Evolutionary conservation across 2,329 filamentous ascomycete genomes (phyloP).

Genomic region (Pseudopyricularia cyperi): DNA sequence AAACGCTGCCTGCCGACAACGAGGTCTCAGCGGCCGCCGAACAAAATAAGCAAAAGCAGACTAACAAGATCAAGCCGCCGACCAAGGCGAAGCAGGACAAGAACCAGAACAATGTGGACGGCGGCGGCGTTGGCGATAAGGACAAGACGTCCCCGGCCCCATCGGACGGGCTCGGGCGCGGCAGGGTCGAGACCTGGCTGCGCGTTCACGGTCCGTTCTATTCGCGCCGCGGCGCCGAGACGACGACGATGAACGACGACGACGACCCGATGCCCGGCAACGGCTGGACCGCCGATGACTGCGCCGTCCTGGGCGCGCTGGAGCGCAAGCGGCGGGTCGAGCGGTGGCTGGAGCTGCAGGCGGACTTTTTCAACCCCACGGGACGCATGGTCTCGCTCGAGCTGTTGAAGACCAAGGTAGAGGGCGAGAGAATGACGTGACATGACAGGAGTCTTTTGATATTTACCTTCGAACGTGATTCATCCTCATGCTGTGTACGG

Average conservation of each 20-base stretch:
- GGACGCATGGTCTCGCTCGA: slow-evolving; percentile 25
- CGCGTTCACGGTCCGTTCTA: not conserved
- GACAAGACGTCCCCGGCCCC: not conserved
- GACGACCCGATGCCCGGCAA: not conserved
- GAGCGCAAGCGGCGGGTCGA: slow-evolving; percentile 18
- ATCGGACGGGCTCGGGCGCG: not conserved
- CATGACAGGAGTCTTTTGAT: no score
- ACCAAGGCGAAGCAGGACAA: not conserved
- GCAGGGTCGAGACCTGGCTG: slow-evolving; percentile 2
- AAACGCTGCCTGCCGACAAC: not conserved
- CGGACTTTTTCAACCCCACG: slow-evolving; percentile 28
- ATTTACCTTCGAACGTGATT: no score
- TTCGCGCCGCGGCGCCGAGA: not conserved
- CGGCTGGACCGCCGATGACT: slow-evolving; percentile 10
- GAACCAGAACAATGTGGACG: not conserved
- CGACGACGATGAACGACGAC: not conserved
- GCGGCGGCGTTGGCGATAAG: not conserved
- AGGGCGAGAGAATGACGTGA: slow-evolving; percentile 6
- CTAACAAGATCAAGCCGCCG: not conserved
- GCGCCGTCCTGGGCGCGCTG: slow-evolving; percentile 16
- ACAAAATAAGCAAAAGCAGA: not conserved
- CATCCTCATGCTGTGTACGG: no score
- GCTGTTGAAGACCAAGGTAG: slow-evolving; percentile 21
- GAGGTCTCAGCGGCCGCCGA: not conserved
- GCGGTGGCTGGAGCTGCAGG: slow-evolving; percentile 28